Conservation (phyloP, 352 stramenopile species). For the Thalassiosira livingstoniorum region DNA sequence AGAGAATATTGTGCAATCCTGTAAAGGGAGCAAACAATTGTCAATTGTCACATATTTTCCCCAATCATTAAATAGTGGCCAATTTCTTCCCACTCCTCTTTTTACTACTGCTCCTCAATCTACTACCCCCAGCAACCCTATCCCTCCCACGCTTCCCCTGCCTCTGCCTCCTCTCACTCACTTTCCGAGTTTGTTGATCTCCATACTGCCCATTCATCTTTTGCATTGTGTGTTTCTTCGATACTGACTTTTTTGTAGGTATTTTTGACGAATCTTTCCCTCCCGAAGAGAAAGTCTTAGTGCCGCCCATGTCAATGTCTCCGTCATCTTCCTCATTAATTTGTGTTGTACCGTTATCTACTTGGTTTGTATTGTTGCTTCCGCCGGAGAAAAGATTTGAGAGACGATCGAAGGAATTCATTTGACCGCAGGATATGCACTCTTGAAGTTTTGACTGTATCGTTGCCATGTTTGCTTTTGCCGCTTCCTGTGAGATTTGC, state of each 20-base stretch:
- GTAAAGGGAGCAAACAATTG: no score
- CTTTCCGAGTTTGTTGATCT: slow-evolving; percentile 44
- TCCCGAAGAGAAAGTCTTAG: not conserved
- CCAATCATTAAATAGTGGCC: no score
- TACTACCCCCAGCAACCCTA: slow-evolving; percentile 14
- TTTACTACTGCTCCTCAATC: slow-evolving; percentile 44
- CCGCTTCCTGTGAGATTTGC: slow-evolving; percentile 41
- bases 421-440: slow-evolving; percentile 50
- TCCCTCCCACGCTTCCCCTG: slow-evolving; percentile 2
- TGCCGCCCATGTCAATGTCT: slow-evolving; percentile 31
- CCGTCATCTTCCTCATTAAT: slow-evolving; percentile 20
- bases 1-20: no score
- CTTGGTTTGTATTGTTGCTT: slow-evolving; percentile 7
- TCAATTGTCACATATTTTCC: no score
- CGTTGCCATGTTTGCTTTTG: slow-evolving; percentile 56
- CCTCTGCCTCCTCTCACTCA: slow-evolving; percentile 32
- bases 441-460: slow-evolving; percentile 61
- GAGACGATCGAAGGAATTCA: slow-evolving; percentile 67
- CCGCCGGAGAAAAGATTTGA: slow-evolving; percentile 54
- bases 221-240: slow-evolving; percentile 14
- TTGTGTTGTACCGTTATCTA: not conserved
- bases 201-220: slow-evolving; percentile 43
- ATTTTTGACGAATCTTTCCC: slow-evolving; percentile 58
- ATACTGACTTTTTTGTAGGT: slow-evolving; percentile 51
- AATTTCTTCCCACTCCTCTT: slow-evolving; percentile 55